A percentile compares a stretch with the other conserved stretches of the same genome.
Conservation (phyloP, 768 basidiomycete species). For the Tulasnella sp. region DNA sequence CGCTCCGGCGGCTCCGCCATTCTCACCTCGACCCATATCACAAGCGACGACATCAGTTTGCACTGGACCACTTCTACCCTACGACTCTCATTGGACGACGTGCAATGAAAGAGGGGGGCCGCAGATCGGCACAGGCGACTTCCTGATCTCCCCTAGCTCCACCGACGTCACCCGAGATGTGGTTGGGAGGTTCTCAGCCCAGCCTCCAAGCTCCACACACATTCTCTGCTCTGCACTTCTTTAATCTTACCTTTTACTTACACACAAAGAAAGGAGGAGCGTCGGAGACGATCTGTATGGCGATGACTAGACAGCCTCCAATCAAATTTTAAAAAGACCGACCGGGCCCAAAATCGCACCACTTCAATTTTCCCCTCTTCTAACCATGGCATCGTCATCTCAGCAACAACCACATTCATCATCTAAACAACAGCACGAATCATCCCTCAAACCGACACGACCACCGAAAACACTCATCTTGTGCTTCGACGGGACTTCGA, state of each 20-base stretch:
- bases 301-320: not conserved
- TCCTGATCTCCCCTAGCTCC: not conserved
- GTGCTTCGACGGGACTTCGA: slow-evolving; percentile 60
- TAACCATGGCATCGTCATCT: not conserved
- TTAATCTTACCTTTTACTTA: not conserved
- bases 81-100: not conserved
- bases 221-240: not conserved
- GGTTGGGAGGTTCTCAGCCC: not conserved
- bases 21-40: not conserved
- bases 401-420: not conserved
- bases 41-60: not conserved
- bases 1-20: not conserved
- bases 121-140: not conserved
- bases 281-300: not conserved
- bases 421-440: not conserved
- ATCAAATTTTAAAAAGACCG: not conserved
- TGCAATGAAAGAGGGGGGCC: not conserved
- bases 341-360: not conserved
- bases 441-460: not conserved
- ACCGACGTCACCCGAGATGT: not conserved
- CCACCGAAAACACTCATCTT: slow-evolving; percentile 42
- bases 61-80: not conserved
- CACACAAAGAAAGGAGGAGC: not conserved
- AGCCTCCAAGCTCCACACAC: not conserved
- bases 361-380: not conserved